These are phyloP conservation scores for Mycosarcoma maydis DNA, from an alignment of 1,284 basidiomycete genomes.

Conservation along the genomic window DNA sequence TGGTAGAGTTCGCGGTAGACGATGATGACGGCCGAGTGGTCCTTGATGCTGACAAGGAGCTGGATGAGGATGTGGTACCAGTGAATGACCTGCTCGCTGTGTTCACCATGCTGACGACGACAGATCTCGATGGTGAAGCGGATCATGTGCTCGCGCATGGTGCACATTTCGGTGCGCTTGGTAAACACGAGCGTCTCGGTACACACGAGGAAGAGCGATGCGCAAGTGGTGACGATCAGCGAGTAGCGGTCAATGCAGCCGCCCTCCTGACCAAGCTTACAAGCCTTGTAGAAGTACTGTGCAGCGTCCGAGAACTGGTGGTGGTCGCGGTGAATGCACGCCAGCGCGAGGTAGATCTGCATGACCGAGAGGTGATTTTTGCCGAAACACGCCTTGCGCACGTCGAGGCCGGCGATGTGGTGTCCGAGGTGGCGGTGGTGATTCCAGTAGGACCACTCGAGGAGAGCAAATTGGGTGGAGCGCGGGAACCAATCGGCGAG, in stretches of 20 bases:
- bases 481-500: slow-evolving; percentile 4
- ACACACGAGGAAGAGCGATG: slow-evolving; percentile 1
- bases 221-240: slow-evolving; percentile 7
- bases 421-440: slow-evolving; percentile 1
- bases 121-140: slow-evolving; percentile 9
- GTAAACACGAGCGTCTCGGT: slow-evolving; percentile 8
- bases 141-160: slow-evolving; percentile 6
- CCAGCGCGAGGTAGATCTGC: slow-evolving; percentile 7
- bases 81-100: slow-evolving; percentile 8
- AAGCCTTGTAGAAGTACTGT: slow-evolving; percentile 4
- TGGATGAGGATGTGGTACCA: slow-evolving; percentile 9
- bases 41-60: slow-evolving; percentile 6
- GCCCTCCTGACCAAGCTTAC: slow-evolving; percentile 2
- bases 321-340: slow-evolving; percentile 3
- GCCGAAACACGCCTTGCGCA: slow-evolving; percentile 6
- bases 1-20: slow-evolving; percentile 5
- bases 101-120: slow-evolving; percentile 10
- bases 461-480: slow-evolving; percentile 7
- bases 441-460: slow-evolving; percentile 10
- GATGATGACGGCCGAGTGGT: slow-evolving; percentile 1
- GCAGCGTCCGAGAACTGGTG: background rate
- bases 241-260: slow-evolving; percentile 2
- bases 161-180: slow-evolving; percentile 6
- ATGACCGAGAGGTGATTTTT: slow-evolving; percentile 4
- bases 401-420: slow-evolving; percentile 2